These are phyloP conservation scores for Cryptococcus wingfieldii DNA, from an alignment of 1,284 basidiomycete genomes.

Conservation along the genomic window DNA sequence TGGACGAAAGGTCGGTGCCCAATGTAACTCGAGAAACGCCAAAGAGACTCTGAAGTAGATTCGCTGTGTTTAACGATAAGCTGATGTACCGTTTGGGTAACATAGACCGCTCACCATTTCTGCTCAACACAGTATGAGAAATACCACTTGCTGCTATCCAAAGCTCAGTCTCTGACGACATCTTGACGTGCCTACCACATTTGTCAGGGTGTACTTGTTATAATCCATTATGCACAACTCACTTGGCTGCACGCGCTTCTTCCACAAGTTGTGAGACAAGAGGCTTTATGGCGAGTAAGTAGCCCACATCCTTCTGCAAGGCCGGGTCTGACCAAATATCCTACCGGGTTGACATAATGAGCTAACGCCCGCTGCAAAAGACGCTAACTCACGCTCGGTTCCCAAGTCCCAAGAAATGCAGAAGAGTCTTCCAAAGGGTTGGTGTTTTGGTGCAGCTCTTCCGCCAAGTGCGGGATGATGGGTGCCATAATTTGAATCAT, in stretches of 20 bases:
- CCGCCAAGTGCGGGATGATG: conserved; percentile 83
- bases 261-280: conserved; percentile 30
- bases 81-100: not conserved
- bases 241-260: conserved; percentile 35
- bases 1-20: conserved; percentile 47
- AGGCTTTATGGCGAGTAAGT: conserved; percentile 22
- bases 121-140: too few species aligned
- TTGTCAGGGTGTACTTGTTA: not conserved
- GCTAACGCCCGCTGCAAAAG: not conserved
- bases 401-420: conserved; percentile 54
- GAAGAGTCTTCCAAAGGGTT: conserved; percentile 10
- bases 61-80: conserved; percentile 10
- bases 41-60: conserved; percentile 64
- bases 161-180: not conserved
- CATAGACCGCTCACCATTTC: too few species aligned
- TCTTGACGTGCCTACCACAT: conserved; percentile 13
- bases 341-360: conserved; percentile 1
- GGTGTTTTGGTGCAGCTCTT: conserved; percentile 69
- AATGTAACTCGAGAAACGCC: conserved; percentile 65
- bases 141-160: not conserved
- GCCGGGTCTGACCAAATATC: conserved; percentile 14
- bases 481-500: conserved; percentile 76
- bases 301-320: conserved; percentile 20
- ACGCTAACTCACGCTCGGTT: conserved; percentile 5
- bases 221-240: conserved; percentile 1